Percentiles rank a stretch among this genome's conserved stretches.
phyloP scores from a whole-genome alignment of 345 rosid genomes.

The Microthlaspi erraticum region DNA sequence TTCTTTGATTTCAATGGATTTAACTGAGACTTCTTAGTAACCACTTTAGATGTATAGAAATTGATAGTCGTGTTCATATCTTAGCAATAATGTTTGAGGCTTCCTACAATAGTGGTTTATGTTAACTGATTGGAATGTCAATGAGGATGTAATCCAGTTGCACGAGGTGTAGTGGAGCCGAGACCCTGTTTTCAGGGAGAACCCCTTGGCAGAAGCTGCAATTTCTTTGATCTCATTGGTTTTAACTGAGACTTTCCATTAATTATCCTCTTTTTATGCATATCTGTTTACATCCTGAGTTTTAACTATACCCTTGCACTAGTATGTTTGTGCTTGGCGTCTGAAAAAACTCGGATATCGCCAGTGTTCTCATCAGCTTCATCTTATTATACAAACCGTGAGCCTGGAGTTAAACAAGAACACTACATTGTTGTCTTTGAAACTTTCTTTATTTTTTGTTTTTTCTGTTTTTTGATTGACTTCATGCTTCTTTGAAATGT shows the following conservation, averaged over 20 bases:
- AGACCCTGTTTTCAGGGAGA: slow-evolving; percentile 52
- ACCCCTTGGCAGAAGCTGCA: slow-evolving; percentile 65
- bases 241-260: slow-evolving; percentile 50
- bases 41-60: no score
- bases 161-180: slow-evolving; percentile 38
- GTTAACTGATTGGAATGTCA: neutral
- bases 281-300: slow-evolving; percentile 2
- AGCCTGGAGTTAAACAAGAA: slow-evolving; percentile 37
- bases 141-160: slow-evolving; percentile 32
- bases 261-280: neutral
- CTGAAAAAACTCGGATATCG: slow-evolving; percentile 38
- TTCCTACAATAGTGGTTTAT: neutral
- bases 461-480: no score
- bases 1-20: slow-evolving; percentile 46
- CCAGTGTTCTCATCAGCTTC: slow-evolving; percentile 37
- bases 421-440: neutral
- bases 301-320: slow-evolving; percentile 43
- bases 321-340: slow-evolving; percentile 31
- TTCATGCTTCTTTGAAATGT: no score
- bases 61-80: no score
- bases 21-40: slow-evolving; percentile 46
- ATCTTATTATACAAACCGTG: neutral
- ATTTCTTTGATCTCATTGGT: slow-evolving; percentile 43
- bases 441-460: neutral
- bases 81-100: no score